These are phyloP conservation scores for Angophora floribunda DNA, from an alignment of 345 rosid genomes.

Conservation along the genomic window DNA sequence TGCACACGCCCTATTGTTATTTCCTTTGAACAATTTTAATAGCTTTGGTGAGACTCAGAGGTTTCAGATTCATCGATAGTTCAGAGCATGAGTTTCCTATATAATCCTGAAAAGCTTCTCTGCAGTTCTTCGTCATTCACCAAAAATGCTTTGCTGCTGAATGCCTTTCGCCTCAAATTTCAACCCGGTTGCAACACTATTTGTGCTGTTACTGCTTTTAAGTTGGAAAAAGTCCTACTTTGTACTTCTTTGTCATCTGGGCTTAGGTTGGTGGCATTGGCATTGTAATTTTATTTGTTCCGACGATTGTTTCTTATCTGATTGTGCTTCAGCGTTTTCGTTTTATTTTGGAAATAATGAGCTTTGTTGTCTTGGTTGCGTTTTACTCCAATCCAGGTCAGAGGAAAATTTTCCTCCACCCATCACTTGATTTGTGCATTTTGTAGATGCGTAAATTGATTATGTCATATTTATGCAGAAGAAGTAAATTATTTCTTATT, in stretches of 20 bases:
- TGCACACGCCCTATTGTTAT: background rate
- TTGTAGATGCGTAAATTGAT: background rate
- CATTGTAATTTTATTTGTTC: background rate
- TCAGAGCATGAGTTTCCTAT: background rate
- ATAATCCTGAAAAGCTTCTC: background rate
- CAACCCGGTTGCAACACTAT: background rate
- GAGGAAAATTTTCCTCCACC: background rate
- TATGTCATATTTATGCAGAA: background rate
- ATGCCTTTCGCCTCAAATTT: background rate
- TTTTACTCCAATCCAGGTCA: background rate
- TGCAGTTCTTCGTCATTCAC: background rate
- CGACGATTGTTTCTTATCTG: background rate
- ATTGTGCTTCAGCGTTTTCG: background rate
- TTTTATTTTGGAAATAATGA: background rate
- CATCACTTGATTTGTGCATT: background rate
- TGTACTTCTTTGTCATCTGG: background rate
- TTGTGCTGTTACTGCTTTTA: background rate
- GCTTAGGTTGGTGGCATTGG: background rate
- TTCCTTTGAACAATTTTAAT: background rate
- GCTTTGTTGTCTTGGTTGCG: background rate
- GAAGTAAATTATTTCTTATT: background rate
- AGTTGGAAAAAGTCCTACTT: background rate
- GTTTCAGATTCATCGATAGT: background rate
- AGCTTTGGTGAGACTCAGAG: background rate
- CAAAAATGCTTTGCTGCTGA: background rate